Percentiles rank a stretch among this genome's conserved stretches.
Conservation (phyloP, 2,329 filamentous ascomycete genomes). For the Xylariaceae sp. region DNA sequence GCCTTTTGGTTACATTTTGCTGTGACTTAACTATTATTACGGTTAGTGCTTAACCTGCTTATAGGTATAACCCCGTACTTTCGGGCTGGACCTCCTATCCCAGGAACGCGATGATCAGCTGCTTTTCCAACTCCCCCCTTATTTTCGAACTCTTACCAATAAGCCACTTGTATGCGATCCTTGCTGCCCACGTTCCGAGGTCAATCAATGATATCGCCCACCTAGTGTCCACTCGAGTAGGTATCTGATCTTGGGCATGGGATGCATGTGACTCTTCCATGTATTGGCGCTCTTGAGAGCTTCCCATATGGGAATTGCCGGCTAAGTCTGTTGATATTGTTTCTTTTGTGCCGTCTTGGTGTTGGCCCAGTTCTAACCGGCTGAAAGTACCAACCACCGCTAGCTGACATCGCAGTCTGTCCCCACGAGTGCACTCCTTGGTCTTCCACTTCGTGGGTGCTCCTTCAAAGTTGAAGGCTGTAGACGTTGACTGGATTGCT, state of each 20-base stretch:
- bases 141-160: background rate
- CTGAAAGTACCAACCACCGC: background rate
- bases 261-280: constrained; percentile 8
- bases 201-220: background rate
- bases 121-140: background rate
- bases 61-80: background rate
- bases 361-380: background rate
- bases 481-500: background rate
- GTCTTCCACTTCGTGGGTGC: background rate
- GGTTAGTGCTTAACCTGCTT: background rate
- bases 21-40: background rate
- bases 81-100: background rate
- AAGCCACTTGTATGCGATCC: background rate
- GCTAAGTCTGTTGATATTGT: background rate
- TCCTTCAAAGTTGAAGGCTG: background rate
- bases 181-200: background rate
- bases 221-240: background rate
- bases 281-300: constrained; percentile 8
- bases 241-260: background rate
- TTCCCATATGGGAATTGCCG: constrained; percentile 2
- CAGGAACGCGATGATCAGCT: background rate
- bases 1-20: background rate
- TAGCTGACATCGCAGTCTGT: background rate
- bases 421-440: background rate
- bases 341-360: background rate